Evolutionary conservation across 2,329 filamentous ascomycete species (phyloP), one percentile per base, ranked within the genome.

Genomic region (Trichoderma sp.): DNA sequence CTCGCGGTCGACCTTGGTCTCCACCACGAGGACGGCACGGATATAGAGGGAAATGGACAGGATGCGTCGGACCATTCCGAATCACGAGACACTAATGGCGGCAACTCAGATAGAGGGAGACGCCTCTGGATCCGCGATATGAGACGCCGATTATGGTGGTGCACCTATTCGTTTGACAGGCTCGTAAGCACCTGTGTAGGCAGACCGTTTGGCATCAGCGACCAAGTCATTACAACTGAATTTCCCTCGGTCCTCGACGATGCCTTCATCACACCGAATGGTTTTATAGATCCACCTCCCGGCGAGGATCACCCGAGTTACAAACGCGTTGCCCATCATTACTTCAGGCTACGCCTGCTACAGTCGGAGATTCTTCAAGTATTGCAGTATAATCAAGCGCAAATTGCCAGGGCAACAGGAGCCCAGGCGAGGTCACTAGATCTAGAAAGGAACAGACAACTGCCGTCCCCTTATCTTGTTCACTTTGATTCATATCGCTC

Each of bases 301-400:
- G 87, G 88, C n/a, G 80, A 84, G 62, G 84, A 85, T 15, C 87
- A 88, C 70, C 90, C 94, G 4, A 96, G 92, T 70, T 98, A 97
- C 82, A 98, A 98, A 82, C 88, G 93, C 74, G 94, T 97, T 6
- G 91, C 94, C 0, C 91, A 97, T 76, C 95, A 98, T 78, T 98
- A 98, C 81, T 94, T 98, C 82, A 91, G 94, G 28, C 85, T 98
- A 23, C 89, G 95, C 23, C 84, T 98, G 65, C 84, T 98, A 59
- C 96, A 98, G 81, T 98, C 95, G 0, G 95, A 98, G 81, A 97
- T 98, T 63, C 84, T 98, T 47, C 94, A 98, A 80, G 95, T 98
- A 1, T 84, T 98, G 73, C 95, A 98, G 80, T 93, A 96, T 80
- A 93, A 97, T 73, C 94, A 98, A 81, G 92, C 94, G 1, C 92